These are phyloP conservation scores for Vitis hybrid DNA, from an alignment of 177 flowering plant genomes.

Conservation along the genomic window DNA sequence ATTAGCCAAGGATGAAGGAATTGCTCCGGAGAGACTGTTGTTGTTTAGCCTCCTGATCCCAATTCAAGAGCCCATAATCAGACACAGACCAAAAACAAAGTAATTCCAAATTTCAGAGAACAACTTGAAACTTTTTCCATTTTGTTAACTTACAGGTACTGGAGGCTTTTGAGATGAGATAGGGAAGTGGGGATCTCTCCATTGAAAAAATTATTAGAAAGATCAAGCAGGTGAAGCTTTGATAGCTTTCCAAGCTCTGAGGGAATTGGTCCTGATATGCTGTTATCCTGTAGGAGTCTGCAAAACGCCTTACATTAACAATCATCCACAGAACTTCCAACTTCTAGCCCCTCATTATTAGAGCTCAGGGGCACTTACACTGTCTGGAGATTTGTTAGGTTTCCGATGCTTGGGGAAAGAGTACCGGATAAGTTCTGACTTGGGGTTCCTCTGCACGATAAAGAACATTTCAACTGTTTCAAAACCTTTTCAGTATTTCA, in stretches of 20 bases:
- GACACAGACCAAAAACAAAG: not conserved
- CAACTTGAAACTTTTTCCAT: not conserved
- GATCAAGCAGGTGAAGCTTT: constrained; percentile 76
- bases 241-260: constrained; percentile 65
- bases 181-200: constrained; percentile 65
- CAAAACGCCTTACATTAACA: constrained; percentile 13
- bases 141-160: constrained; percentile 61
- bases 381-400: constrained; percentile 81
- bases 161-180: constrained; percentile 53
- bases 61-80: constrained; percentile 7
- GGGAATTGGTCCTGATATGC: constrained; percentile 77
- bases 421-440: constrained; percentile 85
- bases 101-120: not conserved
- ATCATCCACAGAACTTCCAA: not conserved
- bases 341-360: not conserved
- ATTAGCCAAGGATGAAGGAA: constrained; percentile 47
- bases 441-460: constrained; percentile 72
- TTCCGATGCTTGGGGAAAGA: constrained; percentile 81
- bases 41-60: constrained; percentile 50
- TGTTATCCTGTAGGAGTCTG: constrained; percentile 83
- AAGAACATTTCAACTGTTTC: constrained; percentile 10
- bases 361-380: constrained; percentile 50
- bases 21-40: constrained; percentile 48
- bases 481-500: not conserved
- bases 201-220: constrained; percentile 65